phyloP scores from a whole-genome alignment of 2,329 filamentous ascomycete genomes.

The Fusarium sp. region DNA sequence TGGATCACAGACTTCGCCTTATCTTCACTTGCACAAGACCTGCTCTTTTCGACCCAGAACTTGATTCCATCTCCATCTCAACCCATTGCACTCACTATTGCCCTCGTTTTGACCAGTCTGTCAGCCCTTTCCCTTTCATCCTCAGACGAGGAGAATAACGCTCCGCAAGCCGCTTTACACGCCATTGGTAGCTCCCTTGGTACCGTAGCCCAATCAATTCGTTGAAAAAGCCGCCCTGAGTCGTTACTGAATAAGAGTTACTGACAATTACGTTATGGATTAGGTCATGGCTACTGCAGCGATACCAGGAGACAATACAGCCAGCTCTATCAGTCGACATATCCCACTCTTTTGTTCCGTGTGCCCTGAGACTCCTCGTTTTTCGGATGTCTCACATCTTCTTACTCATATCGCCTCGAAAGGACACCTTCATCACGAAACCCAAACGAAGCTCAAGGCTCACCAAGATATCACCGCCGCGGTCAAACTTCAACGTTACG shows the following conservation, averaged over 20 bases:
- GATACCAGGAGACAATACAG: slow-evolving; percentile 28
- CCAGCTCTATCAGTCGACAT: slow-evolving; percentile 41
- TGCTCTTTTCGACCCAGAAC: slow-evolving; percentile 37
- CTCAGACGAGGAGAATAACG: not conserved
- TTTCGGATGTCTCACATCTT: slow-evolving; percentile 91
- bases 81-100: slow-evolving; percentile 20
- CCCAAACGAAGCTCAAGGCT: slow-evolving; percentile 79
- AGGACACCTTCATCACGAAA: slow-evolving; percentile 85
- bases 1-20: slow-evolving; percentile 1
- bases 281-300: slow-evolving; percentile 52
- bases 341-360: slow-evolving; percentile 83
- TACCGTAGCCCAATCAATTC: not conserved
- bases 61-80: slow-evolving; percentile 29
- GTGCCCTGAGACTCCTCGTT: slow-evolving; percentile 80
- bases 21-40: slow-evolving; percentile 24
- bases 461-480: slow-evolving; percentile 73
- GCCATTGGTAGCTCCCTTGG: not conserved
- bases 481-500: slow-evolving; percentile 71
- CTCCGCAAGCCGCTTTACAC: slow-evolving; percentile 1
- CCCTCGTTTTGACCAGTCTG: slow-evolving; percentile 21
- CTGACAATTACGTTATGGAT: slow-evolving; percentile 32
- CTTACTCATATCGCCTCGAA: slow-evolving; percentile 94
- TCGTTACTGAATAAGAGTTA: not conserved
- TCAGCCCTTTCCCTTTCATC: slow-evolving; percentile 43
- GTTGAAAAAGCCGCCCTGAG: not conserved